Conservation (phyloP, 2,329 filamentous ascomycete species). For the Aspergillus thermomutatus region DNA sequence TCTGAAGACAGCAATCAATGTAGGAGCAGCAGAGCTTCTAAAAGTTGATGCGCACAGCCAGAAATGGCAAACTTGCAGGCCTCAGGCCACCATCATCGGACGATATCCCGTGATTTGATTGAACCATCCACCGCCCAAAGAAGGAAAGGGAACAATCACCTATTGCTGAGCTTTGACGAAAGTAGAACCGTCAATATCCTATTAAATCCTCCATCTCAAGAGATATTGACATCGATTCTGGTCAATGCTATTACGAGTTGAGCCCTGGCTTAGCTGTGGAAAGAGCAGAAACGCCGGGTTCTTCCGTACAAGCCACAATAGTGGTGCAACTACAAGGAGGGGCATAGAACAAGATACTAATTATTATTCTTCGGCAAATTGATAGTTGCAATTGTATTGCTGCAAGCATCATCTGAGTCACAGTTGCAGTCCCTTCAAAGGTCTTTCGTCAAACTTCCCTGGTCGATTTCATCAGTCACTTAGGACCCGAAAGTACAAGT, state of each 20-base stretch:
- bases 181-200: not conserved
- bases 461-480: not conserved
- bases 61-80: constrained; percentile 1
- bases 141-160: not conserved
- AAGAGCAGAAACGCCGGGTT: not conserved
- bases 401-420: not conserved
- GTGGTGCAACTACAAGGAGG: not conserved
- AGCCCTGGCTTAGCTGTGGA: not conserved
- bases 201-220: not conserved
- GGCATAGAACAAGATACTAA: not conserved
- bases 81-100: constrained; percentile 11
- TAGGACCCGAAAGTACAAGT: not conserved
- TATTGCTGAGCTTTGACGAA: not conserved
- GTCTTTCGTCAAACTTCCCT: not conserved
- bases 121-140: constrained; percentile 10
- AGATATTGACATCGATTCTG: not conserved
- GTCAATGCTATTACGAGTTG: not conserved
- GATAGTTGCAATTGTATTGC: not conserved
- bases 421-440: not conserved
- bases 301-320: not conserved
- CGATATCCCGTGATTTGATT: constrained; percentile 13
- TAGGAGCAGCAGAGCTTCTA: not conserved
- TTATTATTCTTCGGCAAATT: not conserved
- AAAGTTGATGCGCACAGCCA: not conserved
- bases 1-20: not conserved